Base-by-base conservation (phyloP, 2,329 filamentous ascomycete species). In the Botrytis tulipae region DNA sequence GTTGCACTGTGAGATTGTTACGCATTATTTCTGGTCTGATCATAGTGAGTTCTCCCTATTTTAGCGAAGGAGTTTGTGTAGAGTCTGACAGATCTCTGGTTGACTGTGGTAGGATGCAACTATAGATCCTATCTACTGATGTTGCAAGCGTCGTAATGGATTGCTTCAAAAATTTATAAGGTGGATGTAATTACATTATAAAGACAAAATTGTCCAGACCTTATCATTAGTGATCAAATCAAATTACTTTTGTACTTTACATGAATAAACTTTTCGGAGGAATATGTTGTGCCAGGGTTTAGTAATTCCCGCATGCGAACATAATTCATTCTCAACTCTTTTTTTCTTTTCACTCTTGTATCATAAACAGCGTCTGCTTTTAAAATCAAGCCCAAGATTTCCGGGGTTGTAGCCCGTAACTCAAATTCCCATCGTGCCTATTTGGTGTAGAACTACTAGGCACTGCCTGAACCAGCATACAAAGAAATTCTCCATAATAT, bases 291-390 rank as follows among this genome's bases (percentile, higher is more conserved):
- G 0, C 7, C 18, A 6, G n/a, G 14, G 3, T 4, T 29, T 8
- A 4, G 14, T 57, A 8, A 3, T 16, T 18, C 16, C 51, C 4
- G 0, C 6, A 18, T 54, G 6, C 25, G 3, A 12, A 18, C 7
- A 16, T 29, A 0, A 4, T 29, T 16, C 3, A 3, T 18, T 29
- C 10, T 18, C 3, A 29, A 18, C 0, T 10, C 0, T 10, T 29
- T 57, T 3, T 18, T 4, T 4, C 46, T 16, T 14, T 54, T 7
- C 12, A 54, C n/a, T 29, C 14, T 4, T 29, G 6, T 29, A 18
- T 18, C n/a, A 57, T 57, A 18, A n/a, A 54, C n/a, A 16, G 4
- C n/a, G 10, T 18, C 16, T 29, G n/a, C n/a, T 18, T 32, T 57
- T 57, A 2, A 57, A 57, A 57, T 8, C 1, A 57, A 29, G 16